Evolutionary conservation across 164 flowering plant genomes (phyloP).

Genomic region (Houttuynia cordata): DNA sequence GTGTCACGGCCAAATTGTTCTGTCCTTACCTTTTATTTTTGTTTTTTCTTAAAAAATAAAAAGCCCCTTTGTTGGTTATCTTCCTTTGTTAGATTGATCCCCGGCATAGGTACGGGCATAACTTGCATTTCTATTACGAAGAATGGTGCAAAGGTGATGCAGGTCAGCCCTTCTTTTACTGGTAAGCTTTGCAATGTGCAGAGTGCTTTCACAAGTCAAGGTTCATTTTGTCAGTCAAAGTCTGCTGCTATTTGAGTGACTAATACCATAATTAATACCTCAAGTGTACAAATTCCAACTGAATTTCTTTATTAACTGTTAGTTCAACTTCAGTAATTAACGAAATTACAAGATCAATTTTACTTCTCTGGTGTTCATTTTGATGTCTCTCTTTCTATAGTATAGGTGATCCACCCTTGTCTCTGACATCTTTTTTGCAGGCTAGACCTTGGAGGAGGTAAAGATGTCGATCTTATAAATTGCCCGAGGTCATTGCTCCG

Average conservation of each 20-base stretch:
- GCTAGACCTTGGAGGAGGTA: slow-evolving; percentile 94
- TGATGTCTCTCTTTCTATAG: too few species aligned
- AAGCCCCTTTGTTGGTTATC: not conserved
- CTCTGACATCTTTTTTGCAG: slow-evolving; percentile 19
- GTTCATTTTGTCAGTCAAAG: too few species aligned
- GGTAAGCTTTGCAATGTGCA: slow-evolving; percentile 30
- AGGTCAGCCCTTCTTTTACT: slow-evolving; percentile 90
- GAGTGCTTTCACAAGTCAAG: not conserved
- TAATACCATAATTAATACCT: too few species aligned
- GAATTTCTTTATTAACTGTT: too few species aligned
- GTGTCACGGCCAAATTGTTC: not conserved
- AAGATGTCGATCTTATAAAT: slow-evolving; percentile 57
- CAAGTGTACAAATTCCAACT: not conserved
- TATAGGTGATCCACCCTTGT: not conserved
- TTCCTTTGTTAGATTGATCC: slow-evolving; percentile 63
- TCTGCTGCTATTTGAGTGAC: too few species aligned
- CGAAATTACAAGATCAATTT: too few species aligned
- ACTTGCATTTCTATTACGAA: slow-evolving; percentile 64
- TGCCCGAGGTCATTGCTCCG: slow-evolving; percentile 72
- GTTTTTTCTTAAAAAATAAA: too few species aligned
- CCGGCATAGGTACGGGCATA: slow-evolving; percentile 86
- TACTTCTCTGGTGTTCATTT: too few species aligned
- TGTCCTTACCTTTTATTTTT: too few species aligned
- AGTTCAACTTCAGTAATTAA: too few species aligned
- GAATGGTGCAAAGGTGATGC: slow-evolving; percentile 63